Evolutionary conservation across 169 alveolate species (phyloP).

Genomic region (Nephromyces sp.): DNA sequence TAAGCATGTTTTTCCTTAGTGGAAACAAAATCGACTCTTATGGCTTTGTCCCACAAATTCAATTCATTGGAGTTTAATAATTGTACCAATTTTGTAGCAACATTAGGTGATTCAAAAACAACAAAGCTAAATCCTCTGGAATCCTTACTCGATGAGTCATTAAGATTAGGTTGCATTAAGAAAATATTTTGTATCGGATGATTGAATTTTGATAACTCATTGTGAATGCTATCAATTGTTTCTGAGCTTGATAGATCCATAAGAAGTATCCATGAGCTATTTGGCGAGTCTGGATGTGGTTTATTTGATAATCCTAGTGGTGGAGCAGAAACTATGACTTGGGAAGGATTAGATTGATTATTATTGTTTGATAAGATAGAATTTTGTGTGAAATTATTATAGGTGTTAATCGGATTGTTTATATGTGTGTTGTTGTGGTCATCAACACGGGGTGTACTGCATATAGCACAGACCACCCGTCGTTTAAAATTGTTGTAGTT

Average conservation of each 20-base stretch:
- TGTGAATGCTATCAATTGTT: background rate
- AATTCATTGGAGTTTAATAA: background rate
- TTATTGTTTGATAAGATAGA: no score
- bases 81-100: background rate
- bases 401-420: no score
- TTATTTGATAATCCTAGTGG: no score
- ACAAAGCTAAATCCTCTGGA: background rate
- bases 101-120: background rate
- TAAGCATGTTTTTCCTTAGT: background rate
- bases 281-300: no score
- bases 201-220: background rate
- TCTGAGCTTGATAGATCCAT: background rate
- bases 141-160: no score
- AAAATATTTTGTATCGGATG: conserved; percentile 2
- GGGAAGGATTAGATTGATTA: no score
- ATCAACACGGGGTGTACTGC: no score
- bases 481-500: background rate
- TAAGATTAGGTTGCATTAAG: no score
- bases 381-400: no score
- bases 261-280: background rate
- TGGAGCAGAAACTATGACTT: no score
- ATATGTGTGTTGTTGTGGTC: no score
- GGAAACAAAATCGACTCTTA: background rate
- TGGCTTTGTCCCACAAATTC: background rate
- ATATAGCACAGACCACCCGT: background rate